Percentiles rank a stretch among this genome's conserved stretches.
Evolutionary conservation across 352 stramenopile genomes (phyloP).

Genomic region (Thraustochytrium sp.): DNA sequence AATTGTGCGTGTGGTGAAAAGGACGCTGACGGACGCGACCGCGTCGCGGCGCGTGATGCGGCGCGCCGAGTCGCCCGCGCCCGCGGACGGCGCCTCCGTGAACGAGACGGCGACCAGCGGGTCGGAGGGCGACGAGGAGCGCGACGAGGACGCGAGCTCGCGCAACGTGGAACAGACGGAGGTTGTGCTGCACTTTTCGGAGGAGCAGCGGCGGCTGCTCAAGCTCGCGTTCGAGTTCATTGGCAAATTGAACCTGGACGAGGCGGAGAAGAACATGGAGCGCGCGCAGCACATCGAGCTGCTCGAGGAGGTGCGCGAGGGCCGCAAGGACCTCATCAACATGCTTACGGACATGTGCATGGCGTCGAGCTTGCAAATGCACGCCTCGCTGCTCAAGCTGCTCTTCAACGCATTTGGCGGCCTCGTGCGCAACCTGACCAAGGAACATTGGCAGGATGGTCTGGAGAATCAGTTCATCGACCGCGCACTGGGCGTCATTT

Average conservation of each 20-base stretch:
- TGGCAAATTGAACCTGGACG: background rate
- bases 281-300: background rate
- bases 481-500: background rate
- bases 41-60: background rate
- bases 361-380: background rate
- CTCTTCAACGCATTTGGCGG: conserved; percentile 7
- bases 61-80: background rate
- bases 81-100: background rate
- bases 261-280: background rate
- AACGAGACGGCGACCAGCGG: background rate
- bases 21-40: background rate
- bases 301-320: background rate
- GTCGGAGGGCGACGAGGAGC: background rate
- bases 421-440: conserved; percentile 13
- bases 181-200: background rate
- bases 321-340: conserved; percentile 35
- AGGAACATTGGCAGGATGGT: conserved; percentile 30
- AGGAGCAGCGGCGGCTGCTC: conserved; percentile 14
- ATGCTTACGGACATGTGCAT: conserved; percentile 29
- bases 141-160: background rate
- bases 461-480: conserved; percentile 22
- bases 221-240: conserved; percentile 38
- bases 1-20: background rate
- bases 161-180: background rate
- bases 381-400: conserved; percentile 13